Evolutionary conservation across 495 filamentous ascomycete species (phyloP).

Genomic region (Penicillium pulvis): DNA sequence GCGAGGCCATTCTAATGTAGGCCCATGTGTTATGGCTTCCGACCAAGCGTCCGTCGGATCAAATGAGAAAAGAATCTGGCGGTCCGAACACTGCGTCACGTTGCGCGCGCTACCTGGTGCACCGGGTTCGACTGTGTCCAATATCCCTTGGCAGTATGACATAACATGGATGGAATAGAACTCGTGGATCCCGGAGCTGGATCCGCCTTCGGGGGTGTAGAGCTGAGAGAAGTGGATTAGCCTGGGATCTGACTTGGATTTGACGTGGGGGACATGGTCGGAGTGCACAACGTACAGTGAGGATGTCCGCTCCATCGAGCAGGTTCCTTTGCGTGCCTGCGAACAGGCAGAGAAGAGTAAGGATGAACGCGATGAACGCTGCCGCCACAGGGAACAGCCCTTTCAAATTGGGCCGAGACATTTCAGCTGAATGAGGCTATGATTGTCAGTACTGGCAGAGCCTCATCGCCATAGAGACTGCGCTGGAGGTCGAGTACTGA

Average conservation of each 20-base stretch:
- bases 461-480: not conserved
- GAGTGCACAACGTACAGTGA: constrained; percentile 53
- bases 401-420: constrained; percentile 14
- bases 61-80: constrained; percentile 56
- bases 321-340: constrained; percentile 63
- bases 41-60: constrained; percentile 60
- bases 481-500: not conserved
- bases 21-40: constrained; percentile 55
- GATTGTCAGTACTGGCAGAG: not conserved
- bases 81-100: constrained; percentile 62
- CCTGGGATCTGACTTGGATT: not conserved
- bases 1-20: constrained; percentile 61
- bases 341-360: constrained; percentile 70
- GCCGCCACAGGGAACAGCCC: constrained; percentile 28
- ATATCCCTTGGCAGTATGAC: constrained; percentile 68
- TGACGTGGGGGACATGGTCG: not conserved
- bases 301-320: constrained; percentile 64
- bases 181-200: constrained; percentile 60
- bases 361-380: constrained; percentile 63
- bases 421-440: constrained; percentile 3
- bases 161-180: constrained; percentile 77
- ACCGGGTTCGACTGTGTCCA: constrained; percentile 31
- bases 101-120: constrained; percentile 47
- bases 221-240: constrained; percentile 30
- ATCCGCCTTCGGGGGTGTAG: constrained; percentile 45